Percentiles rank a stretch among this genome's conserved stretches.
Conservation (phyloP, 805 yeast species). For the Nakazawaea sp. region DNA sequence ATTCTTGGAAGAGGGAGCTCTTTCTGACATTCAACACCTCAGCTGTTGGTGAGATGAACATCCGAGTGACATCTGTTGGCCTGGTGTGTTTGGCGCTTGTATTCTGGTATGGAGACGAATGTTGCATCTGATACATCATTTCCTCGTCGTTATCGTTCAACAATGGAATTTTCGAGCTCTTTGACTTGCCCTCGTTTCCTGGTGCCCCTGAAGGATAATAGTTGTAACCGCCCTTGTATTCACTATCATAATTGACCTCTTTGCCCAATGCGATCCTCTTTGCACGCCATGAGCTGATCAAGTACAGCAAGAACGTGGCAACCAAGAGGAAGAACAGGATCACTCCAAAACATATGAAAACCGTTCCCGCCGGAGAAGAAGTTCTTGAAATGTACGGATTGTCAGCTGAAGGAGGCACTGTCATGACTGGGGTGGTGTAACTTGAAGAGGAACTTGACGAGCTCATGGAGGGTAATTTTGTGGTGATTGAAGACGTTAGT, state of each 20-base stretch:
- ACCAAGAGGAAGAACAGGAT: constrained; percentile 54
- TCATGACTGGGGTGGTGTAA: constrained; percentile 38
- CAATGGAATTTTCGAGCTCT: constrained; percentile 1
- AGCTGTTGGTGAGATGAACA: constrained; percentile 78
- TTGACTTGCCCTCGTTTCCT: not conserved
- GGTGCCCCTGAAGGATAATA: not conserved
- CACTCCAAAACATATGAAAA: constrained; percentile 76
- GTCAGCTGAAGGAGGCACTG: constrained; percentile 49
- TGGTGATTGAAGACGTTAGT: not conserved
- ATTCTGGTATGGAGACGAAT: not conserved
- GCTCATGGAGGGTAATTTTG: not conserved
- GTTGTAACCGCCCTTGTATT: constrained; percentile 5
- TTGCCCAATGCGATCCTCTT: constrained; percentile 38
- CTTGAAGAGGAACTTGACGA: constrained; percentile 13
- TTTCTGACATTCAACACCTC: constrained; percentile 39
- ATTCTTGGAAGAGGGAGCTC: not conserved
- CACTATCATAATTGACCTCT: constrained; percentile 12
- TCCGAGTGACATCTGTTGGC: constrained; percentile 30
- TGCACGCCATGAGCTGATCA: constrained; percentile 24
- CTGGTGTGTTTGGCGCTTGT: too few species aligned
- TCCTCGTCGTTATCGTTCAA: not conserved
- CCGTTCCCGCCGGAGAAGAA: constrained; percentile 63
- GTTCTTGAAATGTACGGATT: constrained; percentile 61
- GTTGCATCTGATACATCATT: constrained; percentile 1
- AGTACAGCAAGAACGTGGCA: constrained; percentile 19